A percentile compares a stretch with the other conserved stretches of the same genome.
These are phyloP conservation scores for Gossypium ekmanianum DNA, from an alignment of 345 rosid genomes.

Conservation along the genomic window DNA sequence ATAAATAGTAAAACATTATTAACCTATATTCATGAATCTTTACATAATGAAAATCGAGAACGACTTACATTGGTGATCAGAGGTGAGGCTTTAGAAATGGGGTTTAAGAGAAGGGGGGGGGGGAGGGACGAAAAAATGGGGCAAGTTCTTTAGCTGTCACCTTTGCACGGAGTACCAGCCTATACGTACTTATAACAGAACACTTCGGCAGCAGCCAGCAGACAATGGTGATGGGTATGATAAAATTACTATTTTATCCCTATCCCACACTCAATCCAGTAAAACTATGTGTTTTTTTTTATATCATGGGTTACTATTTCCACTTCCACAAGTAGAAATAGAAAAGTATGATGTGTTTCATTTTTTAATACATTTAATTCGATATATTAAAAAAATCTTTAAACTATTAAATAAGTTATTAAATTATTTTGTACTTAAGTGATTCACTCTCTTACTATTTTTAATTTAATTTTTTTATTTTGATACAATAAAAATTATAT, in stretches of 20 bases:
- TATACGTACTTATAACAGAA: neutral
- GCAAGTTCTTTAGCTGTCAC: slow-evolving; percentile 3
- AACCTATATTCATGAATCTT: neutral
- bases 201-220: neutral
- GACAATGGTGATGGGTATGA: neutral
- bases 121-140: neutral
- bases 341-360: no score
- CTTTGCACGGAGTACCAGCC: slow-evolving; percentile 1
- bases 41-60: neutral
- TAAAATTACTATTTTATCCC: neutral
- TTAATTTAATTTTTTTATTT: no score
- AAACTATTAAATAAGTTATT: no score
- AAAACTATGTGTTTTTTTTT: no score
- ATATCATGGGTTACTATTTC: no score
- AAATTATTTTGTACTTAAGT: no score
- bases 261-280: neutral
- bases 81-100: neutral
- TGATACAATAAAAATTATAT: no score
- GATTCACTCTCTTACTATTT: no score
- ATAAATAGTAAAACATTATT: neutral
- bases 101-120: neutral
- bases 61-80: slow-evolving; percentile 4
- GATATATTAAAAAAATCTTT: no score
- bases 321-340: no score
- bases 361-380: no score